These are phyloP conservation scores for Cordyceps cicadae DNA, from an alignment of 2,329 filamentous ascomycete species.

Conservation along the genomic window DNA sequence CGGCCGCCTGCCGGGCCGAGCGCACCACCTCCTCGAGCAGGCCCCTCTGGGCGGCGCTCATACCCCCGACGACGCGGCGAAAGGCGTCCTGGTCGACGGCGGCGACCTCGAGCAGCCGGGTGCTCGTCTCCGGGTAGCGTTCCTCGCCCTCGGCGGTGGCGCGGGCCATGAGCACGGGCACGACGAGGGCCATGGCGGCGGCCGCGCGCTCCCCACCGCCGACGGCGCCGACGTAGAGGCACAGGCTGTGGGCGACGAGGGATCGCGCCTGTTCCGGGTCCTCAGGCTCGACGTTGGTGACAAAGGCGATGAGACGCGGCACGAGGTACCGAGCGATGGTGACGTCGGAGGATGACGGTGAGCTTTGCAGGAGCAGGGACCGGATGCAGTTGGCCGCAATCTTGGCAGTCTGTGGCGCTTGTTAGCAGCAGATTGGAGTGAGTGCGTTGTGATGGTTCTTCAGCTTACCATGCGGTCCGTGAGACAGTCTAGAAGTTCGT, in stretches of 20 bases:
- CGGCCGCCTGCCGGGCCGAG: slow-evolving; percentile 44
- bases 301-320: slow-evolving; percentile 67
- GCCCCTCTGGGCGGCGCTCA: slow-evolving; percentile 61
- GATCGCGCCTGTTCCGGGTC: slow-evolving; percentile 70
- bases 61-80: slow-evolving; percentile 59
- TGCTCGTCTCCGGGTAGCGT: slow-evolving; percentile 65
- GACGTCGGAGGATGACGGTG: slow-evolving; percentile 58
- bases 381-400: slow-evolving; percentile 86
- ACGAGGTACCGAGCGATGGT: slow-evolving; percentile 67
- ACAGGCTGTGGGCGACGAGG: slow-evolving; percentile 65
- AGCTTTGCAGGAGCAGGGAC: slow-evolving; percentile 64
- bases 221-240: slow-evolving; percentile 54
- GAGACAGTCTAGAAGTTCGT: slow-evolving; percentile 79
- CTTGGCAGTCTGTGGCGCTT: slow-evolving; percentile 57
- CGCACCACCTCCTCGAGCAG: slow-evolving; percentile 78
- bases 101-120: slow-evolving; percentile 71
- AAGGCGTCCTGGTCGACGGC: slow-evolving; percentile 66
- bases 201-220: slow-evolving; percentile 34
- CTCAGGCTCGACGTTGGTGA: slow-evolving; percentile 60
- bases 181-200: slow-evolving; percentile 64
- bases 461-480: slow-evolving; percentile 64
- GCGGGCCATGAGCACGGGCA: slow-evolving; percentile 67
- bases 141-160: slow-evolving; percentile 55
- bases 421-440: slow-evolving; percentile 14
- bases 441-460: neutral